Evolutionary conservation across 352 stramenopile genomes (phyloP), one percentile per base, ranked within the genome.

Genomic region (Blastocystis sp.): DNA sequence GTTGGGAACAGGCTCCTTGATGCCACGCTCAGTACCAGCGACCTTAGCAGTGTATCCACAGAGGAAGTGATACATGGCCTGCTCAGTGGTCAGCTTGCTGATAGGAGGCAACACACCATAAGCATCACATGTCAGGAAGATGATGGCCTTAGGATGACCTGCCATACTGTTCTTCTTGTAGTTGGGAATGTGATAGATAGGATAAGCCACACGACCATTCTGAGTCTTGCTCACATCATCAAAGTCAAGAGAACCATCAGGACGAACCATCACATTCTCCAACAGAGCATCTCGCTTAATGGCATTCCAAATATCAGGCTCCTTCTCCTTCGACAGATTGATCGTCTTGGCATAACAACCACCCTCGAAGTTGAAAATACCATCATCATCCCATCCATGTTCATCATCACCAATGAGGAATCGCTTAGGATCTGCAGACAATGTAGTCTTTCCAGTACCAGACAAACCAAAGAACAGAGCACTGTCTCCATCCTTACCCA

Each of bases 331-430:
- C 67, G 90, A 93, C 80, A 98, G 90, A 89, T 98, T 95, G 90
- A 98, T 97, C n/a, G 95, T 98, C 92, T 98, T 98, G 87, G 96
- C 96, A 90, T 98, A 98, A 91, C 96, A 98, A 42, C 96, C 96
- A 88, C 96, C 96, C 89, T 98, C 96, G 89, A 98, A 98, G 92
- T 98, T 98, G 91, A 98, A 98, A 74, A 98, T 93, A 51, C 95
- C 96, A 71, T 93, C 91, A 81, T 88, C 92, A 88, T 98, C 95
- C 95, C 95, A 98, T 78, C 95, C 95, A 91, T 98, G 95, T 90
- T 98, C 96, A 88, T 98, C 95, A 88, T 97, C 95, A 71, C 95
- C 95, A 88, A 98, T 97, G 66, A 98, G 91, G 80, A 93, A 90
- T 49, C 92, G 91, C 88, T 92, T 93, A 3, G 93, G 93, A 89